Base-by-base conservation (phyloP, 164 flowering plant species). In the Warburgia ugandensis region DNA sequence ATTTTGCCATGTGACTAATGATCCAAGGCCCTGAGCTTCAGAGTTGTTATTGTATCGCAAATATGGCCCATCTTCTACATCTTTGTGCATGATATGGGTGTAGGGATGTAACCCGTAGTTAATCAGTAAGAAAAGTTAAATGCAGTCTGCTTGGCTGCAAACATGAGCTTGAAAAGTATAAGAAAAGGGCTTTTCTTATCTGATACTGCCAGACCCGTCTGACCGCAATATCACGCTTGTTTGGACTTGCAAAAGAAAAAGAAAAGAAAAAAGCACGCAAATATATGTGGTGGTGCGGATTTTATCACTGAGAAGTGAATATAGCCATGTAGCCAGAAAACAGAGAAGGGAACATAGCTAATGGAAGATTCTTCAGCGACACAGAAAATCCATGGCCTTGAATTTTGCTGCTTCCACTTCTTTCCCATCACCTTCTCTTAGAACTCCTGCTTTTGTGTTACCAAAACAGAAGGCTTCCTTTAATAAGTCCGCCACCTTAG, bases 331-430 rank as follows among this genome's bases (percentile, higher is more conserved):
- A n/a, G n/a, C n/a, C n/a, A 17, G 17, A 3, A n/a, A 38, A 5
- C 22, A 17, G 42, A 5, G 42, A 38, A 17, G 3, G 42, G 42
- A 38, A 45, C 14, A 22, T 26, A 20, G 23, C 20, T 7, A 27
- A 27, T 45, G 32, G 49, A 45, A 29, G 1, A 26, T 23, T 29
- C 30, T n/a, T 6, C 19, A 5, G 32, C n/a, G 17, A 3, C 41
- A 22, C 13, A 35, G 42, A 50, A 14, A 50, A 51, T 25, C 20
- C 23, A 51, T 51, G 55, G 55, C 55, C 9, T 26, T 51, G 45
- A 38, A 51, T 29, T 27, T 51, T 8, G 33, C 55, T 28, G 45
- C 45, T 37, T 37, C 54, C 29, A 50, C 54, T 26, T 29, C 32
- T 29, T 20, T 48, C 23, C 52, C 39, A 22, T 30, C 39, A 8